Evolutionary conservation across 164 flowering plant species (phyloP).

Genomic region (Tinospora cordifolia): DNA sequence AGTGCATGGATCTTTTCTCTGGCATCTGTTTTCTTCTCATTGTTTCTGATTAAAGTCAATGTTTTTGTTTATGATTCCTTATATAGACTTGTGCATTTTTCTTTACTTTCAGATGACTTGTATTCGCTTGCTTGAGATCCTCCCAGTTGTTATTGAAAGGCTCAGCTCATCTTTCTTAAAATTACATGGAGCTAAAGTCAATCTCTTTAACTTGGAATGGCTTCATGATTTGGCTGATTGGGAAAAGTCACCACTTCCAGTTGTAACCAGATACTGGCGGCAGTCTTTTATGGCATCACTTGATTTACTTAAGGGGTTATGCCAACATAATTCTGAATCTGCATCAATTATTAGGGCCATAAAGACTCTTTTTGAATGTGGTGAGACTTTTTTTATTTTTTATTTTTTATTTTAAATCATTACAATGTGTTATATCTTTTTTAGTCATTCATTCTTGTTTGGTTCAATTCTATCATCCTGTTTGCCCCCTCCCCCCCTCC

Average conservation of each 20-base stretch:
- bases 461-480: not conserved
- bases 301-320: constrained; percentile 34
- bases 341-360: constrained; percentile 29
- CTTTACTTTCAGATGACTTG: constrained; percentile 68
- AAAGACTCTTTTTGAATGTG: constrained; percentile 46
- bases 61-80: not conserved
- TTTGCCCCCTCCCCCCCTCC: not conserved
- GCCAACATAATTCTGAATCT: constrained; percentile 28
- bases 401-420: no score
- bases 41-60: not conserved
- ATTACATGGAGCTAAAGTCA: constrained; percentile 16
- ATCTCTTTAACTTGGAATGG: constrained; percentile 43
- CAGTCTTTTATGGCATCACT: constrained; percentile 44
- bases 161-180: constrained; percentile 23
- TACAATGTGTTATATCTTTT: not conserved
- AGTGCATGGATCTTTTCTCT: not conserved
- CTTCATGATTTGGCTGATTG: constrained; percentile 74
- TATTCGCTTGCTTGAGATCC: constrained; percentile 76
- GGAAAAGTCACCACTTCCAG: constrained; percentile 67
- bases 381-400: constrained; percentile 30
- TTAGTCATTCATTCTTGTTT: not conserved
- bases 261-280: constrained; percentile 68
- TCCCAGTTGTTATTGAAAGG: constrained; percentile 57
- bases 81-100: not conserved
- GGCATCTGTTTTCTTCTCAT: not conserved